Evolutionary conservation across 305 asterid genomes (phyloP), one percentile per base, ranked within the genome.

Genomic region (Solanum aculeatissimum): DNA sequence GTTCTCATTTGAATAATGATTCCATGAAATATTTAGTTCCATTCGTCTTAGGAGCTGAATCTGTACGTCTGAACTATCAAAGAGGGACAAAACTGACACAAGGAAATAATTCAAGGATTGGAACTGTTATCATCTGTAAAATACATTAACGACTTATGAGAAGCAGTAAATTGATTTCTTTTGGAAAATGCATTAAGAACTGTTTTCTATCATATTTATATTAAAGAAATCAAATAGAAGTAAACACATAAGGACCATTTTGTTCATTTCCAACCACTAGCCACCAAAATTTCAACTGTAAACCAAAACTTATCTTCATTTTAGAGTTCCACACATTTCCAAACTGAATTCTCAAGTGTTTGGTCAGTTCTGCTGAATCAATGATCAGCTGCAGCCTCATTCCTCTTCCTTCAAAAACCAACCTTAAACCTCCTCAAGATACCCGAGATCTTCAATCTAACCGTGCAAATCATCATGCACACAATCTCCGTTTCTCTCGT

Each of bases 331-430:
- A 57, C 29, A 11, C 57, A 72, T 43, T 7, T 12, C 57, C 35
- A 43, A 42, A 72, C 38, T 72, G 54, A 75, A 54, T 75, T 49
- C 11, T 25, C 43, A 25, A 71, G n/a, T 40, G 16, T 19, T 42
- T 45, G 19, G 0, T 72, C 6, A 0, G 55, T 47, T 74, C 16
- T 58, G 1, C 66, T 57, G 85, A 69, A 27, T 21, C 84, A 4
- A 40, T 66, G 81, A 79, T 47, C 63, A 80, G 43, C 55, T 65
- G 78, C 84, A 84, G 12, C 80, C 85, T 80, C 45, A 60, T 78
- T 38, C 54, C 84, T 2, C 81, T 85, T 14, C 86, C 87, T 35
- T 80, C 81, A 32, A 82, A 83, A 57, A 35, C 75, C 58, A 53
- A 80, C 82, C 66, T 66, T 15, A 82, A 77, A 58, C 69, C 68